Percentiles rank a stretch among this genome's conserved stretches.
Conservation (phyloP, 2,329 filamentous ascomycete genomes). For the Penicillium sp. region DNA sequence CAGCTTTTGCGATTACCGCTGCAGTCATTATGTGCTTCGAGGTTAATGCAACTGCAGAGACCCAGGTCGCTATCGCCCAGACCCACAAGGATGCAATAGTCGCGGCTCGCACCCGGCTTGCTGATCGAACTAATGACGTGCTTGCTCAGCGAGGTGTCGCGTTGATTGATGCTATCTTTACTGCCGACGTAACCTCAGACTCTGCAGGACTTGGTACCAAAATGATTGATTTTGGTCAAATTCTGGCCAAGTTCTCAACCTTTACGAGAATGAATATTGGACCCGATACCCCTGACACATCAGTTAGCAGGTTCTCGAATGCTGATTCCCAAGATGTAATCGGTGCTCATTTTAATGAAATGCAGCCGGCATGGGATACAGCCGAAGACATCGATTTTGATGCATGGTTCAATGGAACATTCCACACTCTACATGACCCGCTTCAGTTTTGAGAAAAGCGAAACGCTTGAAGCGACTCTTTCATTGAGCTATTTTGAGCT, state of each 20-base stretch:
- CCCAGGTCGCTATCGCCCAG: conserved; percentile 15
- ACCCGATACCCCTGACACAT: conserved; percentile 17
- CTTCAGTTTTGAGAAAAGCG: background rate
- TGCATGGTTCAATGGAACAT: conserved; percentile 28
- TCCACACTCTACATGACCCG: conserved; percentile 20
- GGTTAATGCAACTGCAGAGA: conserved; percentile 20
- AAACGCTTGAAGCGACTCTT: no score
- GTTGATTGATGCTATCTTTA: conserved; percentile 28
- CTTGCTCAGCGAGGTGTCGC: conserved; percentile 29
- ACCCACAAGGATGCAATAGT: conserved; percentile 25
- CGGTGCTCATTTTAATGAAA: conserved; percentile 18
- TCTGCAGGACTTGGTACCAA: conserved; percentile 4
- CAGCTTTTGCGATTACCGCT: conserved; percentile 30
- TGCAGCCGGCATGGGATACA: conserved; percentile 21
- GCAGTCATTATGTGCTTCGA: conserved; percentile 31
- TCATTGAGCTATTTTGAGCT: background rate
- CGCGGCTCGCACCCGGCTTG: conserved; percentile 24
- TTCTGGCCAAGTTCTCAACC: conserved; percentile 25
- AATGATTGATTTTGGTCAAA: conserved; percentile 23
- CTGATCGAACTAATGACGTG: conserved; percentile 21
- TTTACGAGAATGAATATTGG: conserved; percentile 19
- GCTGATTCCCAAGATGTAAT: conserved; percentile 13
- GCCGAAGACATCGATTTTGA: conserved; percentile 28
- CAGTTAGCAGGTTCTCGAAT: conserved; percentile 13
- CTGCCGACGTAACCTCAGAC: conserved; percentile 15